Conservation (phyloP, 345 rosid genomes). For the Balakata baccata region DNA sequence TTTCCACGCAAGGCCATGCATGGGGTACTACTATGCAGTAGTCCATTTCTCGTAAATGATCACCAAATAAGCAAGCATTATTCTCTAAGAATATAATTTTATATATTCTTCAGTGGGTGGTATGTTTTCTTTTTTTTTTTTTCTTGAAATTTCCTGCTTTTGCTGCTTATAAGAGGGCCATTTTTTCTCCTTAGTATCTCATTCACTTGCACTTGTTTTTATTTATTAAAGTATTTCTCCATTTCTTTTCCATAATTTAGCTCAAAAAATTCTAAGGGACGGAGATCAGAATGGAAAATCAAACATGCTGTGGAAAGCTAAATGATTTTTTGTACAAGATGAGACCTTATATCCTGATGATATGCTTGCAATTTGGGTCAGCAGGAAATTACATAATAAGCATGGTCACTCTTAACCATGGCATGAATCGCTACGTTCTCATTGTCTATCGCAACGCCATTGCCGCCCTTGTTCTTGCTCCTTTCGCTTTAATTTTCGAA, state of each 20-base stretch:
- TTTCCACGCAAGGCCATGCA: neutral
- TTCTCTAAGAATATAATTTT: neutral
- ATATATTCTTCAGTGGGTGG: slow-evolving; percentile 6
- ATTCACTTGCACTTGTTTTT: neutral
- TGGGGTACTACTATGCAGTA: neutral
- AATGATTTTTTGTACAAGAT: slow-evolving; percentile 3
- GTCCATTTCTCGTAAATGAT: neutral
- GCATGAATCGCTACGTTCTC: slow-evolving; percentile 72
- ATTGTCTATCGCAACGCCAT: slow-evolving; percentile 68
- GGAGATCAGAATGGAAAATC: neutral
- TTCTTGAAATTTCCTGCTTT: neutral
- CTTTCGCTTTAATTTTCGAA: slow-evolving; percentile 71
- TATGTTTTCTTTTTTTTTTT: neutral
- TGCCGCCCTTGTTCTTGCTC: slow-evolving; percentile 69
- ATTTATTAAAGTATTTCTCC: neutral
- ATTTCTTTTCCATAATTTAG: too few relatives aligned
- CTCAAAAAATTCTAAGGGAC: too few relatives aligned
- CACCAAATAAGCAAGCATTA: slow-evolving; percentile 14
- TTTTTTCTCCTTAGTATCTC: slow-evolving; percentile 1
- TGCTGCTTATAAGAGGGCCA: slow-evolving; percentile 10
- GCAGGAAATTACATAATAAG: slow-evolving; percentile 65
- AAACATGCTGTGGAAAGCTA: neutral
- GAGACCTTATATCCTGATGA: slow-evolving; percentile 67
- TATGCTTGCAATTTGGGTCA: slow-evolving; percentile 60
- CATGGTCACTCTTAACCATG: slow-evolving; percentile 57